These are phyloP conservation scores for Solanum chiquidenum DNA, from an alignment of 257 asterid genomes.

Conservation along the genomic window DNA sequence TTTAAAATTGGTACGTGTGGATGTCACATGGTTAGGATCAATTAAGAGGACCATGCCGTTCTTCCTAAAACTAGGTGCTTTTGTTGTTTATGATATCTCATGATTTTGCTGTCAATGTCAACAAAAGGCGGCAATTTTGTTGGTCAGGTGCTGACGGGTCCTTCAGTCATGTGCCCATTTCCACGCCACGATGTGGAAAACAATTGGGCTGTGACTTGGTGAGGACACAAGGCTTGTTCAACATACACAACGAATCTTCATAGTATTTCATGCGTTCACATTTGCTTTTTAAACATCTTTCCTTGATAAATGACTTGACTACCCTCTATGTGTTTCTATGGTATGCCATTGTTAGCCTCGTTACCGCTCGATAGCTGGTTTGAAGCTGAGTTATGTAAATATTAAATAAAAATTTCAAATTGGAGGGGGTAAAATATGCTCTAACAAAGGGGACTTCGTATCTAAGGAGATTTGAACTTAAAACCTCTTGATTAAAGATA, in stretches of 20 bases:
- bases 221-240: not conserved
- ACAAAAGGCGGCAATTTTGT: not conserved
- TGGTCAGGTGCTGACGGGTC: no score
- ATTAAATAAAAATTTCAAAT: no score
- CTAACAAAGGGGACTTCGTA: fast-evolving
- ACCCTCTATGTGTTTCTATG: not conserved
- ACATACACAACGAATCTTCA: not conserved
- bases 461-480: fast-evolving
- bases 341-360: not conserved
- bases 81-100: not conserved
- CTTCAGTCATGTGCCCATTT: not conserved
- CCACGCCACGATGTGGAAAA: not conserved
- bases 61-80: not conserved
- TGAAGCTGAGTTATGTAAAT: not conserved
- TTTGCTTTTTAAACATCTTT: not conserved
- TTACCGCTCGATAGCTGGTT: not conserved
- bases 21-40: not conserved
- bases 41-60: not conserved
- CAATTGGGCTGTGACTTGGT: not conserved
- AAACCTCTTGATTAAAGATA: no score
- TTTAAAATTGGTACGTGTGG: not conserved
- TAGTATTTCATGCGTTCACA: not conserved
- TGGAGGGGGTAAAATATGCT: fast-evolving
- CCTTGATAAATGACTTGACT: not conserved
- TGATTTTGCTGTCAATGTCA: not conserved